A percentile compares a stretch with the other conserved stretches of the same genome.
phyloP scores from a whole-genome alignment of 2,329 filamentous ascomycete species.

The Aciculosporium take region DNA sequence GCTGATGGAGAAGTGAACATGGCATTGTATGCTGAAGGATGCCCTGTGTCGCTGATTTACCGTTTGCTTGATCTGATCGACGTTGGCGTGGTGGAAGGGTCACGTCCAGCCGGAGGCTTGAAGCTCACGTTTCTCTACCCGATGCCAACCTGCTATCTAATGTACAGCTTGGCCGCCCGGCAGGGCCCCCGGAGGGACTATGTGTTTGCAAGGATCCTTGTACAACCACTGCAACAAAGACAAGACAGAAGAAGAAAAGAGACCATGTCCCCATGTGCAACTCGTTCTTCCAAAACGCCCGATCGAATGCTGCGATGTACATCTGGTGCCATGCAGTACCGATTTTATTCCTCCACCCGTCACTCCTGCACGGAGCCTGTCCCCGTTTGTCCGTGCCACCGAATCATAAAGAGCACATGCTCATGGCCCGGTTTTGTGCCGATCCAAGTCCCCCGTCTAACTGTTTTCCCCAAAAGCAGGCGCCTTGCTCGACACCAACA shows the following conservation, averaged over 20 bases:
- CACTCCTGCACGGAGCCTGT: too few species aligned
- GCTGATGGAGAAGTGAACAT: background rate
- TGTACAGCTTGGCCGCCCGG: slow-evolving; percentile 17
- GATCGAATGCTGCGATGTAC: slow-evolving; percentile 19
- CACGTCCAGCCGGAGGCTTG: background rate
- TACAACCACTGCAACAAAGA: slow-evolving; percentile 20
- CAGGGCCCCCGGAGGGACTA: slow-evolving; percentile 14
- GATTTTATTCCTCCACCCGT: background rate
- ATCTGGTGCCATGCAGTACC: slow-evolving; percentile 21
- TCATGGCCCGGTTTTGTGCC: too few species aligned
- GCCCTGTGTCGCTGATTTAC: too few species aligned
- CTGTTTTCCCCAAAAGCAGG: slow-evolving; percentile 14
- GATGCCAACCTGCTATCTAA: slow-evolving; percentile 13
- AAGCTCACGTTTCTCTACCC: slow-evolving; percentile 1
- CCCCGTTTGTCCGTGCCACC: too few species aligned
- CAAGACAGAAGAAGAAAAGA: slow-evolving; percentile 8
- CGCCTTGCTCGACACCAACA: slow-evolving; percentile 77
- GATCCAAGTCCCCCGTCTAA: background rate
- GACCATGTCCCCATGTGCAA: slow-evolving; percentile 14
- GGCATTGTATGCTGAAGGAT: background rate
- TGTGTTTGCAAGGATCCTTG: too few species aligned
- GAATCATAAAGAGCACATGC: too few species aligned
- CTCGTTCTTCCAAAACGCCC: slow-evolving; percentile 28
- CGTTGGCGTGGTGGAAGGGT: background rate
- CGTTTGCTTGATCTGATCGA: too few species aligned